Evolutionary conservation across 768 basidiomycete species (phyloP), one percentile per base, ranked within the genome.

Genomic region (Sporobolomyces phaffii): DNA sequence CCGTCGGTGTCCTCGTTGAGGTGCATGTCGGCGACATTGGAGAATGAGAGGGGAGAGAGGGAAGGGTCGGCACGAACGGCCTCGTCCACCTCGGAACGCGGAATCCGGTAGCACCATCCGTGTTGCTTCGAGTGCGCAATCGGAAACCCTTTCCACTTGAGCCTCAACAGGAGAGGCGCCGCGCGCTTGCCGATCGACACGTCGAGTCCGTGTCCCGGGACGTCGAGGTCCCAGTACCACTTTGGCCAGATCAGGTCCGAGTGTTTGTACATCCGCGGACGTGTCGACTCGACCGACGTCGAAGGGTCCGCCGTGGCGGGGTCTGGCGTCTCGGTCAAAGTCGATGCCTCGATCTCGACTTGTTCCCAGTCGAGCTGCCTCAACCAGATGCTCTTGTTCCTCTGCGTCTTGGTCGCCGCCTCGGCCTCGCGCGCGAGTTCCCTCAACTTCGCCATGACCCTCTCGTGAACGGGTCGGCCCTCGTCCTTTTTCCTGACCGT

Each of bases 91-190:
- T 68, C 64, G 1, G 60, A 41, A 36, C 60, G 58, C 5, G 85
- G 83, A 5, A 96, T 87, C 33, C 91, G 87, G 77, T 88, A 97
- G 5, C 84, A 84, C 93, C 93, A 99, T 0, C 91, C 93, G 74
- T 93, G 86, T 75, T 90, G 84, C 45, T 87, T 85, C 8, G 90
- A 92, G 76, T 88, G 81, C 73, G 89, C 85, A 17, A 99, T 81
- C 0, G 96, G 91, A 80, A 85, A 86, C 20, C 84, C 87, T 68
- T 85, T 81, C 94, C 96, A 98, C 0, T 87, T 87, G 9, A 99
- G 81, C 5, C 85, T 86, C 13, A 99, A 82, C 3, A 98, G 84
- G 15, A 96, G 80, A 0, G 93, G 91, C 0, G 92, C 84, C 47
- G 90, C 81, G 31, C 88, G 85, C 70, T 85, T 91, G 60, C 90